These are phyloP conservation scores for Cerrena zonata DNA, from an alignment of 1,284 basidiomycete genomes.

Conservation along the genomic window DNA sequence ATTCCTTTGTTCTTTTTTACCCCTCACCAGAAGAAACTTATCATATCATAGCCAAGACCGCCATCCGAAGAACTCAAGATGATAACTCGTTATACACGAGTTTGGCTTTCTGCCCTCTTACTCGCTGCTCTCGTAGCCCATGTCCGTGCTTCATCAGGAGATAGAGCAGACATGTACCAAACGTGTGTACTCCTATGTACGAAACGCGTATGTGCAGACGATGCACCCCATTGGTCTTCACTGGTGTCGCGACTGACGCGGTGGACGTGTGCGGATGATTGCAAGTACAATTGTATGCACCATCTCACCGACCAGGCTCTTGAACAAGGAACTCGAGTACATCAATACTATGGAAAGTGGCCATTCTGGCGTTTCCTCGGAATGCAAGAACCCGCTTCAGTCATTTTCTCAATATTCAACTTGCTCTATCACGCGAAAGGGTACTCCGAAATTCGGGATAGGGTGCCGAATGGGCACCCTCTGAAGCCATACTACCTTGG, in stretches of 20 bases:
- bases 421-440: conserved; percentile 68
- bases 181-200: conserved; percentile 23
- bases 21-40: too few relatives aligned
- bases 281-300: conserved; percentile 88
- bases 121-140: not conserved
- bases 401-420: conserved; percentile 84
- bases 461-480: conserved; percentile 54
- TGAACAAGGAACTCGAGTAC: conserved; percentile 35
- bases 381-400: conserved; percentile 92
- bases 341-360: conserved; percentile 97
- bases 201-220: not conserved
- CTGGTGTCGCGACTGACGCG: conserved; percentile 49
- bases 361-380: conserved; percentile 82
- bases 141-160: conserved; percentile 28
- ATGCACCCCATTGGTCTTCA: conserved; percentile 16
- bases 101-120: not conserved
- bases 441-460: conserved; percentile 41
- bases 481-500: conserved; percentile 67
- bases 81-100: not conserved
- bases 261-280: conserved; percentile 83
- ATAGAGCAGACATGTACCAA: conserved; percentile 24
- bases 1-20: too few relatives aligned
- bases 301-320: conserved; percentile 65
- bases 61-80: too few relatives aligned
- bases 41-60: too few relatives aligned